phyloP scores from a whole-genome alignment of 2,329 filamentous ascomycete genomes.

The Dothistroma septosporum region DNA sequence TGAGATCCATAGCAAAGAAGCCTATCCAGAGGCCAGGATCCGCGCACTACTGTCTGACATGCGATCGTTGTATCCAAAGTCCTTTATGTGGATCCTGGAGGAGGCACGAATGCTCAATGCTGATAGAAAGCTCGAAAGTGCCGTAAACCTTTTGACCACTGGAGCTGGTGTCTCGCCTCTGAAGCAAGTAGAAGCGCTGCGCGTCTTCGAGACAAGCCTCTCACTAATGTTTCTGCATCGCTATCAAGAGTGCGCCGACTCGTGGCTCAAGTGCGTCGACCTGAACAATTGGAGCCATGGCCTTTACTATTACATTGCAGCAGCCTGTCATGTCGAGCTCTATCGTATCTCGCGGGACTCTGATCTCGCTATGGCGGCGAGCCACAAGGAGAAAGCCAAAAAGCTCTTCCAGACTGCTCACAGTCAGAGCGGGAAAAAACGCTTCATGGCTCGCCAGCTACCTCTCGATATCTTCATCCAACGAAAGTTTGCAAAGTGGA shows the following conservation, averaged over 20 bases:
- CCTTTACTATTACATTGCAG: constrained; percentile 86
- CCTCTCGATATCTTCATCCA: constrained; percentile 84
- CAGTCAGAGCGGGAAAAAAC: constrained; percentile 74
- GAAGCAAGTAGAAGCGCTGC: constrained; percentile 82
- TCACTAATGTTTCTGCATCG: constrained; percentile 74
- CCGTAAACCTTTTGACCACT: constrained; percentile 55
- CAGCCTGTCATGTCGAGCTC: constrained; percentile 70
- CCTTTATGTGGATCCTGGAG: constrained; percentile 81
- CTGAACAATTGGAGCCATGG: constrained; percentile 89
- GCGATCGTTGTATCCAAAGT: constrained; percentile 73
- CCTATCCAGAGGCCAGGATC: constrained; percentile 67
- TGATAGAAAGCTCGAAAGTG: constrained; percentile 61
- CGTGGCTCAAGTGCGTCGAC: constrained; percentile 67
- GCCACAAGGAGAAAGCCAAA: constrained; percentile 52
- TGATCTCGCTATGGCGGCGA: constrained; percentile 47
- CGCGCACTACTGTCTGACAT: constrained; percentile 65
- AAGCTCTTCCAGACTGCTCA: constrained; percentile 69
- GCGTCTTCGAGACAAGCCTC: constrained; percentile 78
- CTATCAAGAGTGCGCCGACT: constrained; percentile 68
- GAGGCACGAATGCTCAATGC: constrained; percentile 73
- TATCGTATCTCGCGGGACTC: constrained; percentile 61
- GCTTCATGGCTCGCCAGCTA: constrained; percentile 81
- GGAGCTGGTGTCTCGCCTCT: constrained; percentile 56
- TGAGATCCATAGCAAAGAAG: constrained; percentile 71
- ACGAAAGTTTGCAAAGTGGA: constrained; percentile 85